These are phyloP conservation scores for Thraustochytrium sp. DNA, from an alignment of 352 stramenopile genomes.

Conservation along the genomic window DNA sequence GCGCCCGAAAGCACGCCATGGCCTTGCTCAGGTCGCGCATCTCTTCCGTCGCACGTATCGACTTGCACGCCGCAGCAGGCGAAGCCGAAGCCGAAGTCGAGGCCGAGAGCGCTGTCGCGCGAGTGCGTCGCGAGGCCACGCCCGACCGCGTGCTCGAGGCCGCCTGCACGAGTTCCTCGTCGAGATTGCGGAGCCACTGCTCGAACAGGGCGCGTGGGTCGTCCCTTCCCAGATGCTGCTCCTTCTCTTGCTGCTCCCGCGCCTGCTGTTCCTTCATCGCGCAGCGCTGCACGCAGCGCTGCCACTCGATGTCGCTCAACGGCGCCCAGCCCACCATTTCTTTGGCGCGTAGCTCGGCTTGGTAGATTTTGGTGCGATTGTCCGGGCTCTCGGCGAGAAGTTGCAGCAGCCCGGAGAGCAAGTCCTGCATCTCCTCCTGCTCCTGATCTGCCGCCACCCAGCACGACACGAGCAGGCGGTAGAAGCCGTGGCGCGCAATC, in stretches of 20 bases:
- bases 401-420: neutral
- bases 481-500: slow-evolving; percentile 16
- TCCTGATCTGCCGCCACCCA: neutral
- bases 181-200: no score
- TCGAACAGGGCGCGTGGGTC: no score
- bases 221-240: no score
- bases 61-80: no score
- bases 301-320: neutral
- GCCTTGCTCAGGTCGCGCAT: neutral
- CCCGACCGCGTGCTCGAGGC: no score
- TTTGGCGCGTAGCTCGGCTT: slow-evolving; percentile 41
- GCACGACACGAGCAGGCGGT: neutral
- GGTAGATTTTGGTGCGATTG: slow-evolving; percentile 18
- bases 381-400: neutral
- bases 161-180: no score
- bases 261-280: no score
- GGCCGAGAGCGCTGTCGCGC: no score
- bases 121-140: no score
- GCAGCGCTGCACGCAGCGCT: no score
- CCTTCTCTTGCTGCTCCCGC: neutral
- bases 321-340: slow-evolving; percentile 24
- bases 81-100: no score
- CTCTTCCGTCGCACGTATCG: no score
- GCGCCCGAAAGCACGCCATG: neutral
- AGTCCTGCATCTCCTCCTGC: neutral